Conservation (phyloP, 2,329 filamentous ascomycete species). For the Venturia nashicola region DNA sequence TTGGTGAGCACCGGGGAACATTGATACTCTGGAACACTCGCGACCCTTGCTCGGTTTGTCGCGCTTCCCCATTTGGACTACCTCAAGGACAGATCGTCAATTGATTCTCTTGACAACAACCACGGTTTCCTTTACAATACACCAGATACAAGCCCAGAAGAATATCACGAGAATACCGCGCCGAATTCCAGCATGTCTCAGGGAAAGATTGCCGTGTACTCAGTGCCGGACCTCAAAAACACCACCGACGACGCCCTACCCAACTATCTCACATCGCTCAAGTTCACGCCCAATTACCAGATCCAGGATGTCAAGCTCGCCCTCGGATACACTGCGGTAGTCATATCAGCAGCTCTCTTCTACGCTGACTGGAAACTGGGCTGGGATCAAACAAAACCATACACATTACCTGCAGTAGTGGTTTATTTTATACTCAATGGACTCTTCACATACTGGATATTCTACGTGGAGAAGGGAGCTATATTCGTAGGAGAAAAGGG, state of each 20-base stretch:
- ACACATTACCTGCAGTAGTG: slow-evolving; percentile 66
- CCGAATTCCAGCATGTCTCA: neutral
- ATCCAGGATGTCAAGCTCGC: slow-evolving; percentile 72
- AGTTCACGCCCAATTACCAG: slow-evolving; percentile 69
- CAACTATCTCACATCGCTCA: slow-evolving; percentile 83
- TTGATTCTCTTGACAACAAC: neutral
- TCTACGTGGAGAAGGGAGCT: slow-evolving; percentile 65
- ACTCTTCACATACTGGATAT: slow-evolving; percentile 72
- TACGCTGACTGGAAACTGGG: slow-evolving; percentile 83
- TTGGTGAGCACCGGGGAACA: neutral
- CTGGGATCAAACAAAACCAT: slow-evolving; percentile 74
- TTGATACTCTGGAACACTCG: too few relatives aligned
- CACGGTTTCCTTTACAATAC: neutral
- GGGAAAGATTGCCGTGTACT: slow-evolving; percentile 41
- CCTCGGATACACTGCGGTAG: slow-evolving; percentile 72
- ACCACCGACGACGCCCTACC: slow-evolving; percentile 89
- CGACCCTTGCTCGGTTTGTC: neutral
- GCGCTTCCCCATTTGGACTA: neutral
- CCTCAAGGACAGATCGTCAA: neutral
- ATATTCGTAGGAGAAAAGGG: slow-evolving; percentile 67
- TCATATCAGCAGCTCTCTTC: slow-evolving; percentile 72
- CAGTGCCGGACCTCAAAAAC: slow-evolving; percentile 78
- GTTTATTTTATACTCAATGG: slow-evolving; percentile 71
- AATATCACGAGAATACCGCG: neutral
- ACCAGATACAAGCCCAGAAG: neutral